Percentiles rank a stretch among this genome's conserved stretches.
phyloP scores from a whole-genome alignment of 768 basidiomycete species.

The Russula compacta region DNA sequence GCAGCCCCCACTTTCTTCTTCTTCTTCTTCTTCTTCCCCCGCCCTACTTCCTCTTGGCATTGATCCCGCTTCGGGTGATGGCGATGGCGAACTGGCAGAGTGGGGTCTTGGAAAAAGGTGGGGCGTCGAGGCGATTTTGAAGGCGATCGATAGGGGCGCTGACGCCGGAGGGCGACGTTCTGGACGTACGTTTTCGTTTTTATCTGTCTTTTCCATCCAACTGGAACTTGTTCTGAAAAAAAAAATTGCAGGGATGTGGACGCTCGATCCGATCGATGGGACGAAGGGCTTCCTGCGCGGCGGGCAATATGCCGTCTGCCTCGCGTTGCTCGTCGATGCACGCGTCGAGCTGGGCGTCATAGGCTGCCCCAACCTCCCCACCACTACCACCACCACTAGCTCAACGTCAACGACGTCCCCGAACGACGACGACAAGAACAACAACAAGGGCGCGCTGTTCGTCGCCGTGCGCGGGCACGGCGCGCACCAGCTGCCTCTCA shows the following conservation, averaged over 20 bases:
- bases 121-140: constrained; percentile 53
- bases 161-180: constrained; percentile 52
- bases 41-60: too few relatives aligned
- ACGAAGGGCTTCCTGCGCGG: constrained; percentile 55
- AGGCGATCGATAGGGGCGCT: constrained; percentile 81
- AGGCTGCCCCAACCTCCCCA: constrained; percentile 83
- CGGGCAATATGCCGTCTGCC: constrained; percentile 53
- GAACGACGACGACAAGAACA: neutral
- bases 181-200: constrained; percentile 49
- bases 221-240: neutral
- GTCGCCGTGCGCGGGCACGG: constrained; percentile 83
- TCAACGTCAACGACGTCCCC: neutral
- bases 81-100: constrained; percentile 44
- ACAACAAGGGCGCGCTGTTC: constrained; percentile 64
- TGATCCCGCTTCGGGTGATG: constrained; percentile 20
- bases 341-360: constrained; percentile 47
- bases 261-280: constrained; percentile 46
- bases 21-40: neutral
- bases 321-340: constrained; percentile 44
- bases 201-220: too few relatives aligned
- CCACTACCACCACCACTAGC: constrained; percentile 36
- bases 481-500: constrained; percentile 57
- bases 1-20: constrained; percentile 28
- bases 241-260: constrained; percentile 30
- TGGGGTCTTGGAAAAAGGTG: constrained; percentile 69